A percentile compares a stretch with the other conserved stretches of the same genome.
Conservation (phyloP, 495 filamentous ascomycete species). For the Podospora bellae-mahoneyi region DNA sequence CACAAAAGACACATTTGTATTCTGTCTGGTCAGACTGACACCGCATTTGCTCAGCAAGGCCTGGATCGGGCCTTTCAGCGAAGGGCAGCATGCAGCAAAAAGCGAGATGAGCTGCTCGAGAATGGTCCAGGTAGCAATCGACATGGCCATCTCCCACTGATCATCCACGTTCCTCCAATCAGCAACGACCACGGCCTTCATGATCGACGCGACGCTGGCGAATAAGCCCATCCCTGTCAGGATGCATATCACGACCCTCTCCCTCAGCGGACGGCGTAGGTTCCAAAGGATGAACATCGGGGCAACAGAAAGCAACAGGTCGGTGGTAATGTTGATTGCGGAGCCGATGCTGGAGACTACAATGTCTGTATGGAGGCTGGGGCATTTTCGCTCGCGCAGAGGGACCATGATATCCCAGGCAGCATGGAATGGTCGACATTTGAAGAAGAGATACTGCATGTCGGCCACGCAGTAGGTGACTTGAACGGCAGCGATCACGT, state of each 20-base stretch:
- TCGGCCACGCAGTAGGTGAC: slow-evolving; percentile 17
- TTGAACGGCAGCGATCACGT: slow-evolving; percentile 11
- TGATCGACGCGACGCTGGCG: slow-evolving; percentile 18
- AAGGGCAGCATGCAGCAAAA: slow-evolving; percentile 24
- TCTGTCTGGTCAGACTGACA: slow-evolving; percentile 12
- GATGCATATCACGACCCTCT: slow-evolving; percentile 26
- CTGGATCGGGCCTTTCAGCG: slow-evolving; percentile 25
- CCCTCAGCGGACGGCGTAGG: slow-evolving; percentile 21
- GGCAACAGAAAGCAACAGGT: slow-evolving; percentile 19
- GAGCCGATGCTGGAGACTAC: slow-evolving; percentile 17
- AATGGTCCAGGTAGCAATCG: slow-evolving; percentile 23
- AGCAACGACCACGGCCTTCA: slow-evolving; percentile 19
- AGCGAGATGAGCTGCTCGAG: slow-evolving; percentile 24
- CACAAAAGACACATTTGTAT: slow-evolving; percentile 18
- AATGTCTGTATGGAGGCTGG: slow-evolving; percentile 6
- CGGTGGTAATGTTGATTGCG: slow-evolving; percentile 23
- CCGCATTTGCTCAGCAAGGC: slow-evolving; percentile 16
- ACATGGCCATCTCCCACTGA: slow-evolving; percentile 16
- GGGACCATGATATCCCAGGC: slow-evolving; percentile 20
- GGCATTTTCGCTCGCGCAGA: slow-evolving; percentile 1
- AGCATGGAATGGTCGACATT: slow-evolving; percentile 20
- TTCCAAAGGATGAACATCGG: slow-evolving; percentile 23
- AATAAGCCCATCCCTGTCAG: slow-evolving; percentile 25
- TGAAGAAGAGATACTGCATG: slow-evolving; percentile 18
- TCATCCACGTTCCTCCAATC: slow-evolving; percentile 13